A percentile compares a stretch with the other conserved stretches of the same genome.
Evolutionary conservation across 2,329 filamentous ascomycete species (phyloP).

Genomic region (Colletotrichum gloeosporioides): DNA sequence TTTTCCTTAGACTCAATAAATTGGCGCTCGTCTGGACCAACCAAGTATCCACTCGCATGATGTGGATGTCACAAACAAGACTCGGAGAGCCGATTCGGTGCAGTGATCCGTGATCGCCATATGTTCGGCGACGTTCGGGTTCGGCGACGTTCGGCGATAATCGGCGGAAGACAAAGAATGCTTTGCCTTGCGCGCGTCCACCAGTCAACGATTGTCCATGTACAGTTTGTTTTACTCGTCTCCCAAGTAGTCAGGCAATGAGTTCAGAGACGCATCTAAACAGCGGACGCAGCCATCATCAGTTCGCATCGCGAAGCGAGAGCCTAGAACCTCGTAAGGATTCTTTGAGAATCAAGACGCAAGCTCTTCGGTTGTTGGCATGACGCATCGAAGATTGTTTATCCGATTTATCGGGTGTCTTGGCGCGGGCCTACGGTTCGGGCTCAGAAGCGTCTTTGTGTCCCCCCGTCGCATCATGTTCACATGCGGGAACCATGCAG

Average conservation of each 20-base stretch:
- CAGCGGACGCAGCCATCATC: background rate
- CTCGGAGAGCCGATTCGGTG: background rate
- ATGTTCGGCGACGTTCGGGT: background rate
- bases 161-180: background rate
- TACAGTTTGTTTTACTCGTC: accelerated
- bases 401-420: background rate
- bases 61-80: background rate
- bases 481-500: background rate
- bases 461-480: background rate
- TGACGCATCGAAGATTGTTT: background rate
- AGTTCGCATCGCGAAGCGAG: background rate
- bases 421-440: background rate
- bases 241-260: background rate
- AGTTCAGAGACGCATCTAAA: background rate
- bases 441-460: background rate
- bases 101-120: background rate
- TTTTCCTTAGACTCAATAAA: background rate
- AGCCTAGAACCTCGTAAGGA: background rate
- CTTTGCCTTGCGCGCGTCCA: background rate
- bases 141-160: background rate
- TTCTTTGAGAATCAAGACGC: background rate
- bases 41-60: accelerated
- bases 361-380: background rate
- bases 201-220: background rate
- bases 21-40: background rate